Conservation (phyloP, 495 filamentous ascomycete species). For the Saxophila tyrrhenica region DNA sequence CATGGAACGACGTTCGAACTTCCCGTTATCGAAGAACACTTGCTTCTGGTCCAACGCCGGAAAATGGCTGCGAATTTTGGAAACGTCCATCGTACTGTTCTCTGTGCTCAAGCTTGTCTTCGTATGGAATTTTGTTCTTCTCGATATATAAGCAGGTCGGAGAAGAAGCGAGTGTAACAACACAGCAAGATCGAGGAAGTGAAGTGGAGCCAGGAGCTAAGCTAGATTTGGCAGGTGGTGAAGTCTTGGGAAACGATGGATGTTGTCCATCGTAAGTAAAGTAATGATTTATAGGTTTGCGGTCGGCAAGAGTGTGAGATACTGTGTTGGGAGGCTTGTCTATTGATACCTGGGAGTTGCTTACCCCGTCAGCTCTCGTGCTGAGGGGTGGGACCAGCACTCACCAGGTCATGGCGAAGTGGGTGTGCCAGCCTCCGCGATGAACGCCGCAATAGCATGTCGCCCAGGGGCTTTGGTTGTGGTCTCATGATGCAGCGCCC, state of each 20-base stretch:
- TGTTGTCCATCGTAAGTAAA: too few species aligned
- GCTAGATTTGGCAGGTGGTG: background rate
- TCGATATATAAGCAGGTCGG: too few species aligned
- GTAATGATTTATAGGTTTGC: too few species aligned
- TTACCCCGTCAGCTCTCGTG: too few species aligned
- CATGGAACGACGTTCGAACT: slow-evolving; percentile 14
- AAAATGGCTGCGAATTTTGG: slow-evolving; percentile 47
- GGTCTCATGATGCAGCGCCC: slow-evolving; percentile 46
- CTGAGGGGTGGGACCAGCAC: too few species aligned
- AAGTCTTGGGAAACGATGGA: too few species aligned
- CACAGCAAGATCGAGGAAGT: background rate
- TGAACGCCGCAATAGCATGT: slow-evolving; percentile 29
- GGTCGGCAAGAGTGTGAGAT: background rate
- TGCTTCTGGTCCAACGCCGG: slow-evolving; percentile 54
- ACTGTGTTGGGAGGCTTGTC: too few species aligned
- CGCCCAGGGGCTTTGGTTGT: too few species aligned
- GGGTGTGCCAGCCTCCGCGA: too few species aligned
- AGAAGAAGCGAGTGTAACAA: too few species aligned
- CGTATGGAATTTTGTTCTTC: too few species aligned
- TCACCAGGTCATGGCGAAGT: background rate
- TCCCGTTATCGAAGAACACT: slow-evolving; percentile 65
- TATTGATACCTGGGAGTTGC: too few species aligned
- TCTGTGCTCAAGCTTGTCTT: slow-evolving; percentile 6
- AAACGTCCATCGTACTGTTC: slow-evolving; percentile 38
- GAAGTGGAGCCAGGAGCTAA: background rate